These are phyloP conservation scores for Spergularia azorica DNA, from an alignment of 179 eudicot species.

Conservation along the genomic window DNA sequence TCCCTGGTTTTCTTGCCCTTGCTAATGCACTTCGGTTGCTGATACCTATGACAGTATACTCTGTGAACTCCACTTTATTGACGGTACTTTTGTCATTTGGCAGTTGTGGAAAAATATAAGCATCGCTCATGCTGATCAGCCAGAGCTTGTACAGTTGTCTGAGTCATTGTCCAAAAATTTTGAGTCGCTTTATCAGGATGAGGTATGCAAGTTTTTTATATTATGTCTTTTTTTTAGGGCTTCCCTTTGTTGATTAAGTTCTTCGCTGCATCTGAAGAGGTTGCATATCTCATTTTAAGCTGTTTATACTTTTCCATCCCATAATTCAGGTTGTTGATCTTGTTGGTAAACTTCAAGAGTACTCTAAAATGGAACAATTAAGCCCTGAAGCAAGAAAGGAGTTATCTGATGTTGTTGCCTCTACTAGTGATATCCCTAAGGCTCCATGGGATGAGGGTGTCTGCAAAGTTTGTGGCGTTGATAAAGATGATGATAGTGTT, in stretches of 20 bases:
- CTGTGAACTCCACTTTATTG: slow-evolving; percentile 18
- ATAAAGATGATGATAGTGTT: slow-evolving; percentile 91
- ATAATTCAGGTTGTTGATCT: slow-evolving; percentile 62
- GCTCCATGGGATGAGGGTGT: slow-evolving; percentile 97
- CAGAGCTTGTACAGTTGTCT: slow-evolving; percentile 61
- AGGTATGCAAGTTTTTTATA: slow-evolving; percentile 47
- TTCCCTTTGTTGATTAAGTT: neutral
- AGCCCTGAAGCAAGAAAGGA: slow-evolving; percentile 56
- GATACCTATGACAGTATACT: neutral
- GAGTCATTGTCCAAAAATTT: slow-evolving; percentile 58
- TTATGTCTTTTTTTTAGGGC: neutral
- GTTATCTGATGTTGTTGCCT: slow-evolving; percentile 48
- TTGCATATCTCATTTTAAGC: neutral
- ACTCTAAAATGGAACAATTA: slow-evolving; percentile 30
- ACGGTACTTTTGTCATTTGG: slow-evolving; percentile 24
- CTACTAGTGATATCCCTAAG: slow-evolving; percentile 63
- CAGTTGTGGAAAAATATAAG: slow-evolving; percentile 82
- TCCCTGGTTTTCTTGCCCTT: neutral
- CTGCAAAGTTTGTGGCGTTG: slow-evolving; percentile 95
- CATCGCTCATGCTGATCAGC: slow-evolving; percentile 59
- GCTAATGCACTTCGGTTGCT: neutral
- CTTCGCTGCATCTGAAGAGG: neutral
- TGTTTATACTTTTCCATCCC: slow-evolving; percentile 14
- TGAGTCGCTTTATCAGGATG: slow-evolving; percentile 66
- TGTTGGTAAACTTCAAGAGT: slow-evolving; percentile 47